These are phyloP conservation scores for Sodiomyces alkalinus DNA, from an alignment of 2,329 filamentous ascomycete species.

Conservation along the genomic window DNA sequence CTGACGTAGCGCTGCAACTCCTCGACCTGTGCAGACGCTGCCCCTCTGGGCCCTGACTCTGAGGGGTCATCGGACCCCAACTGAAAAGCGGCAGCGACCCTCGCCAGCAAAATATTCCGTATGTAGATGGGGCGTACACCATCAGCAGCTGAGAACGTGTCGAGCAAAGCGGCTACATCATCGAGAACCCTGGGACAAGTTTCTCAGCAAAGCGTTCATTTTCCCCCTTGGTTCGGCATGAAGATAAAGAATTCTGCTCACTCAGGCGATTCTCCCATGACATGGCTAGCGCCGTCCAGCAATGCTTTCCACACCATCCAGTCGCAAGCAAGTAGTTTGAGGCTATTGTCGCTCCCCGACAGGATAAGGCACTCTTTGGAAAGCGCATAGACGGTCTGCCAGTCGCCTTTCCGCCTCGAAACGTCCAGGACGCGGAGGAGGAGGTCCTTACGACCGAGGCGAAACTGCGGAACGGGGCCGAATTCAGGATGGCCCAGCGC, in stretches of 20 bases:
- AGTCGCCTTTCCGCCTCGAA: slow-evolving; percentile 22
- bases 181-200: slow-evolving; percentile 1
- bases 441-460: slow-evolving; percentile 29
- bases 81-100: slow-evolving; percentile 20
- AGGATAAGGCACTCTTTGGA: slow-evolving; percentile 26
- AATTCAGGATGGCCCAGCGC: slow-evolving; percentile 22
- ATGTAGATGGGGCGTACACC: slow-evolving; percentile 19
- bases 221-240: too few species aligned
- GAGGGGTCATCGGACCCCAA: too few species aligned
- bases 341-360: slow-evolving; percentile 18
- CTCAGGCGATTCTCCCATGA: slow-evolving; percentile 17
- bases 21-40: slow-evolving; percentile 1
- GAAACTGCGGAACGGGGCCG: slow-evolving; percentile 27
- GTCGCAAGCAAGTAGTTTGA: slow-evolving; percentile 29
- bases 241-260: slow-evolving; percentile 14
- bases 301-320: slow-evolving; percentile 24
- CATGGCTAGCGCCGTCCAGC: slow-evolving; percentile 20
- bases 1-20: slow-evolving; percentile 21
- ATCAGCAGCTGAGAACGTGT: slow-evolving; percentile 4
- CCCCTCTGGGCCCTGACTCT: neutral
- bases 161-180: slow-evolving; percentile 5
- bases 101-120: slow-evolving; percentile 22
- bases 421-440: slow-evolving; percentile 24
- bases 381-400: slow-evolving; percentile 25
- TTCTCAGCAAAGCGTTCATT: too few species aligned